phyloP scores from a whole-genome alignment of 2,329 filamentous ascomycete genomes.

The Fusarium nisikadoi region DNA sequence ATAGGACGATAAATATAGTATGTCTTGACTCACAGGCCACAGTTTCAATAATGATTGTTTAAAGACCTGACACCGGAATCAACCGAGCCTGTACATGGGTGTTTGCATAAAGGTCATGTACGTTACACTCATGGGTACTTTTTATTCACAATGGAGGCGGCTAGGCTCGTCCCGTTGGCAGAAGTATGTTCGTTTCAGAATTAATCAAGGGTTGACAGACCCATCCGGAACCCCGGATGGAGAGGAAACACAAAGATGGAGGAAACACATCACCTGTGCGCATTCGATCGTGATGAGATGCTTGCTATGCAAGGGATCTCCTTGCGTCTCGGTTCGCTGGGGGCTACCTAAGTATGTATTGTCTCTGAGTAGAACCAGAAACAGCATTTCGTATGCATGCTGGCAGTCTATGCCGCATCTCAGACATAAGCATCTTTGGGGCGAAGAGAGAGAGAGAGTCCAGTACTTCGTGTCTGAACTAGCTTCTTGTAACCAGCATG shows the following conservation, averaged over 20 bases:
- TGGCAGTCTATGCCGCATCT: background rate
- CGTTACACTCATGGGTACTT: background rate
- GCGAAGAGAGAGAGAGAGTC: background rate
- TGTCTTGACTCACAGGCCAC: conserved; percentile 13
- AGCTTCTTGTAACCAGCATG: background rate
- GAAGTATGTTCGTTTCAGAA: conserved; percentile 31
- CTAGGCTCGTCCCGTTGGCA: conserved; percentile 18
- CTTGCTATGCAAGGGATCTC: conserved; percentile 2
- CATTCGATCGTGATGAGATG: background rate
- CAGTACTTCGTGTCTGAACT: background rate
- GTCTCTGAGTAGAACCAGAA: background rate
- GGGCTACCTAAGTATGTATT: background rate
- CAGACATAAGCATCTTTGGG: background rate
- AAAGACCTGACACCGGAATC: conserved; percentile 26
- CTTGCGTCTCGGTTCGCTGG: background rate
- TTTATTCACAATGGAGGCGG: conserved; percentile 3
- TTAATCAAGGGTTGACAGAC: conserved; percentile 16
- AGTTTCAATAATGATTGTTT: conserved; percentile 1
- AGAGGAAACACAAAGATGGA: conserved; percentile 1
- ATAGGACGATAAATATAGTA: conserved; percentile 7
- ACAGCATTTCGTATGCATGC: background rate
- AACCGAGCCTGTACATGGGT: conserved; percentile 30
- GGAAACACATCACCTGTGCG: conserved; percentile 17
- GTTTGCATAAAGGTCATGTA: conserved; percentile 7
- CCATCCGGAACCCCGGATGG: conserved; percentile 6